phyloP scores from a whole-genome alignment of 176 grass and related monocot species.

The Sorghum bicolor region Sorghum_bicolor_NCBIv3 NC_012877.2:5382501-5383000 shows the following conservation, averaged over 20 bases:
- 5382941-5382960: background rate
- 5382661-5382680: slow-evolving; percentile 23
- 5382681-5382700: background rate
- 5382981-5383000: background rate
- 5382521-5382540: slow-evolving; percentile 35
- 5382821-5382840: background rate
- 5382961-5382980: background rate
- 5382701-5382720: background rate
- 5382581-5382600: slow-evolving; percentile 4
- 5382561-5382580: slow-evolving; percentile 12
- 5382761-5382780: background rate
- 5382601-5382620: slow-evolving; percentile 7
- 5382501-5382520: slow-evolving; percentile 34
- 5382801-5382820: background rate
- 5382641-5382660: slow-evolving; percentile 33
- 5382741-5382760: slow-evolving; percentile 23
- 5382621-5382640: slow-evolving; percentile 38
- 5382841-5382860: background rate
- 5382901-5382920: background rate
- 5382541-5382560: slow-evolving; percentile 27
- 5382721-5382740: slow-evolving; percentile 36
- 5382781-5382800: background rate
- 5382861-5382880: background rate
- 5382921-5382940: background rate
- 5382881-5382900: background rate